Evolutionary conservation across 106 monocot genomes (phyloP).

Genomic region (Gastrodia elata): DNA sequence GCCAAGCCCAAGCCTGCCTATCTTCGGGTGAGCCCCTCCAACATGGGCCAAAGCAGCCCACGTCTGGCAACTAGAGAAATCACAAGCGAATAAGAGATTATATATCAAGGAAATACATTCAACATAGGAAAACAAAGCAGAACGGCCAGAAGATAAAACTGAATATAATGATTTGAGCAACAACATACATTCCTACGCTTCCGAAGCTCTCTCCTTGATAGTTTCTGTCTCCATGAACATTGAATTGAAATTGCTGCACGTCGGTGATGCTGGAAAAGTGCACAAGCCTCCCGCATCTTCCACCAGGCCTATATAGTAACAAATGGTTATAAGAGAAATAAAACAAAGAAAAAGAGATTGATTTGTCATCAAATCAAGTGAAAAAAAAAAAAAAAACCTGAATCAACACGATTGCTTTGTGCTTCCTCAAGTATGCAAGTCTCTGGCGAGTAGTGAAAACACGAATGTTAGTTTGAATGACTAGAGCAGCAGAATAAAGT

Average conservation of each 20-base stretch:
- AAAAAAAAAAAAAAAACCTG: slow-evolving; percentile 43
- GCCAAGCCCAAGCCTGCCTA: too few species aligned
- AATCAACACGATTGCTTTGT: slow-evolving; percentile 44
- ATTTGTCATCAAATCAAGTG: background rate
- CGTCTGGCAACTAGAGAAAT: background rate
- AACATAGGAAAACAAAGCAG: background rate
- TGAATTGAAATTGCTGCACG: slow-evolving; percentile 53
- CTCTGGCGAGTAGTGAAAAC: slow-evolving; percentile 36
- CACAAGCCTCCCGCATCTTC: slow-evolving; percentile 47
- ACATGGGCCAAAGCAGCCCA: too few species aligned
- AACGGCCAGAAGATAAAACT: background rate
- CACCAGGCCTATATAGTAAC: slow-evolving; percentile 49
- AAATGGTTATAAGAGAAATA: slow-evolving; percentile 2
- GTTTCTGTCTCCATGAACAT: slow-evolving; percentile 75
- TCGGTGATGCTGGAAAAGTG: slow-evolving; percentile 24
- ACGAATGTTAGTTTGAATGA: slow-evolving; percentile 64
- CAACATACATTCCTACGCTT: slow-evolving; percentile 60
- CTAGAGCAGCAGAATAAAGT: slow-evolving; percentile 35
- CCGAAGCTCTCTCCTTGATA: slow-evolving; percentile 60
- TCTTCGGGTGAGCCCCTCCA: too few species aligned
- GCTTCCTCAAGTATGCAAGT: slow-evolving; percentile 30
- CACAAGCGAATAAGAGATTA: background rate
- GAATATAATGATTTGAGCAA: background rate
- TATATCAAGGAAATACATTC: background rate
- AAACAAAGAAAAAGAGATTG: background rate